Conservation (phyloP, 345 rosid genomes). For the Salix dunnii region DNA sequence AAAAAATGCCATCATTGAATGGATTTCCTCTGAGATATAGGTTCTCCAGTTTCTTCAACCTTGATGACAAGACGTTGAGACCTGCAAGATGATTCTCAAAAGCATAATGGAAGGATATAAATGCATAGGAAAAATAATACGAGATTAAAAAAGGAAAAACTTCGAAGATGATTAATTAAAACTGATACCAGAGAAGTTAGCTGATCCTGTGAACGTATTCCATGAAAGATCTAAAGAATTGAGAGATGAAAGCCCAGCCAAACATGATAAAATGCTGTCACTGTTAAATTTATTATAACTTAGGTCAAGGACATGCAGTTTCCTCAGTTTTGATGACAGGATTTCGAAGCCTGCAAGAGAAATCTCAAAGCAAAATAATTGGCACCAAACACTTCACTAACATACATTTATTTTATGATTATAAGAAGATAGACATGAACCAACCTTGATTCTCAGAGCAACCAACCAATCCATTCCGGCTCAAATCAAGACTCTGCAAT, state of each 20-base stretch:
- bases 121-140: not conserved
- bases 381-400: too few relatives aligned
- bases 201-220: not conserved
- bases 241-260: slow-evolving; percentile 6
- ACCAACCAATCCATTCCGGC: not conserved
- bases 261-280: not conserved
- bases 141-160: too few relatives aligned
- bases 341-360: slow-evolving; percentile 3
- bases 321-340: not conserved
- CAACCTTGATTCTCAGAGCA: not conserved
- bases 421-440: not conserved
- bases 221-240: not conserved
- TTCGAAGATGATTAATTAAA: too few relatives aligned
- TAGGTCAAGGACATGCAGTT: slow-evolving; percentile 6
- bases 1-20: too few relatives aligned
- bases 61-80: too few relatives aligned
- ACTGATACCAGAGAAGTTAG: not conserved
- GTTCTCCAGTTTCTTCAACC: too few relatives aligned
- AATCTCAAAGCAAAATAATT: not conserved
- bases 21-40: too few relatives aligned
- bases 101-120: not conserved
- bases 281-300: not conserved
- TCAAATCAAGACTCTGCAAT: not conserved
- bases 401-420: too few relatives aligned
- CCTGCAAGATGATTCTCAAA: not conserved